These are phyloP conservation scores for Diospyros lotus DNA, from an alignment of 148 eudicot genomes.

Conservation along the genomic window DNA sequence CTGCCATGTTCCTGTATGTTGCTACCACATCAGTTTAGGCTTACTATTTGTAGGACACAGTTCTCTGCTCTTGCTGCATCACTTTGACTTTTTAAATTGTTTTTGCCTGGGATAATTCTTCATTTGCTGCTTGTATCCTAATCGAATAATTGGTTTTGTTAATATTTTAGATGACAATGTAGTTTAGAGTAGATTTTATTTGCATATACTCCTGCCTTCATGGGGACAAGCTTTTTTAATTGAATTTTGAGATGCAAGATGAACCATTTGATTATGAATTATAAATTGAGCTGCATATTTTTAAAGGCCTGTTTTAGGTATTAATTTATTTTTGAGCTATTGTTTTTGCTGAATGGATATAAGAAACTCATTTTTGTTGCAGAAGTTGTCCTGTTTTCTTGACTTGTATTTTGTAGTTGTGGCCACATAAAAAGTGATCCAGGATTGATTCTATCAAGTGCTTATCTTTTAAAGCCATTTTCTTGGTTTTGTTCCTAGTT, in stretches of 20 bases:
- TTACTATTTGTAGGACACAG: not conserved
- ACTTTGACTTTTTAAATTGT: not conserved
- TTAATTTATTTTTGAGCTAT: not conserved
- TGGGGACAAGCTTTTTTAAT: too few species aligned
- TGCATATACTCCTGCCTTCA: not conserved
- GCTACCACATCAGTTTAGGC: not conserved
- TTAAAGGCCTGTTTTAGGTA: not conserved
- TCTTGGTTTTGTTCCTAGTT: not conserved
- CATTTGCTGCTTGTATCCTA: not conserved
- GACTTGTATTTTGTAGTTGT: too few species aligned
- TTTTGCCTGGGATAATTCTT: not conserved
- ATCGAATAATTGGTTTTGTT: constrained; percentile 2
- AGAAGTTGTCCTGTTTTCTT: not conserved
- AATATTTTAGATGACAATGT: not conserved
- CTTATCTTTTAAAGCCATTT: not conserved
- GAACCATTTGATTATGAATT: not conserved
- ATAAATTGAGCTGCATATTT: not conserved
- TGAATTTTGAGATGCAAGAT: not conserved
- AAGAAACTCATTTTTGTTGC: constrained; percentile 7
- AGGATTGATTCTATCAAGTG: not conserved
- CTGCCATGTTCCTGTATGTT: not conserved
- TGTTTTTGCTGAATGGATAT: not conserved
- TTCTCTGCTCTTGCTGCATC: not conserved
- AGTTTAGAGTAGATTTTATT: not conserved
- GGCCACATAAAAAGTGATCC: not conserved